Percentiles rank a stretch among this genome's conserved stretches.
phyloP scores from a whole-genome alignment of 129 eudicot species.

The Calendula officinalis region DNA sequence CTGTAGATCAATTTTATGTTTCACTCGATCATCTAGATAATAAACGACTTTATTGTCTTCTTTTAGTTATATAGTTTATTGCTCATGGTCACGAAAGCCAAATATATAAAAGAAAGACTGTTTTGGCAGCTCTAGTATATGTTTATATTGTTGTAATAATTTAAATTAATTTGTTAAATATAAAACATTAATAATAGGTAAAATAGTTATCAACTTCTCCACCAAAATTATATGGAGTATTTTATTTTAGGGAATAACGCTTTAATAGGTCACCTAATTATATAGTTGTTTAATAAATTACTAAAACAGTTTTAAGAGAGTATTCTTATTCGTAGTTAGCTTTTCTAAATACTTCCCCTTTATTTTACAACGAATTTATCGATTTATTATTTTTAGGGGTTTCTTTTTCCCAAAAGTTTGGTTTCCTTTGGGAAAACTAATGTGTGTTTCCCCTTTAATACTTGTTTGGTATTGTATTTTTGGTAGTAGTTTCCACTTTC shows the following conservation, averaged over 20 bases:
- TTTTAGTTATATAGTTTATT: neutral
- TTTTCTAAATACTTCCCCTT: neutral
- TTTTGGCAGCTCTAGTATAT: neutral
- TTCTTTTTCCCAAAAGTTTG: constrained; percentile 11
- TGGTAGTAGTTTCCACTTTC: constrained; percentile 6
- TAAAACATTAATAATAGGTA: neutral
- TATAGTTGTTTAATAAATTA: too few species aligned
- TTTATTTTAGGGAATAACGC: neutral
- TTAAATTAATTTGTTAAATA: neutral
- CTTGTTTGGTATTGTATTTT: neutral
- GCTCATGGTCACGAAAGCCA: neutral
- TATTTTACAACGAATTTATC: constrained; percentile 8
- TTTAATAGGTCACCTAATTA: too few species aligned
- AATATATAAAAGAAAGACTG: neutral
- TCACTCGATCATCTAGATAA: neutral
- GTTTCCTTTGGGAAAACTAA: constrained; percentile 8
- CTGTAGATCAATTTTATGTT: neutral
- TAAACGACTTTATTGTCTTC: constrained; percentile 1
- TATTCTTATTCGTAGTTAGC: neutral
- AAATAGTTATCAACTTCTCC: neutral
- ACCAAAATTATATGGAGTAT: neutral
- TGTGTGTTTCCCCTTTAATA: constrained; percentile 2
- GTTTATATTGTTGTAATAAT: neutral
- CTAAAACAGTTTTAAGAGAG: too few species aligned
- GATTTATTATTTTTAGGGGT: neutral